Conservation (phyloP, 441 rosid species). For the Populus hybrid region DNA sequence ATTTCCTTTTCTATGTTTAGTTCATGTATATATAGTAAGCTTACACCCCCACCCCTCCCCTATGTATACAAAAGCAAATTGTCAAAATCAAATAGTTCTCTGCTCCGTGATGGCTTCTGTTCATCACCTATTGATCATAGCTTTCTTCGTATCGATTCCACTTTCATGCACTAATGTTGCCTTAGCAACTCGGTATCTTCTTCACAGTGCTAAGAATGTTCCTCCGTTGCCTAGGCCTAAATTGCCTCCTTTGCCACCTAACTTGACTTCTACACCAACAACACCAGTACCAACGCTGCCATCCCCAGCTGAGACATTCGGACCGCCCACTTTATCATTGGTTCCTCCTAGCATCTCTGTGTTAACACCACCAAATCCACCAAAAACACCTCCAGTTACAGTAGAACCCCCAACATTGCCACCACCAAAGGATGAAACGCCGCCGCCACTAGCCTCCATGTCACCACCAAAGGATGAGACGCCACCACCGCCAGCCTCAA, state of each 20-base stretch:
- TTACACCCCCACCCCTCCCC: background rate
- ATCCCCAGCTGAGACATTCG: background rate
- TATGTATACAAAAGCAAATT: background rate
- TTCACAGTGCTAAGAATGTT: background rate
- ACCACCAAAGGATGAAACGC: no score
- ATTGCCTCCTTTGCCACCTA: background rate
- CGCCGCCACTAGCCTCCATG: no score
- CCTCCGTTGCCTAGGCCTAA: background rate
- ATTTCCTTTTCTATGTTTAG: background rate
- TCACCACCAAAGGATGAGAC: no score
- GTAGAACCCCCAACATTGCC: background rate
- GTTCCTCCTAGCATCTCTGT: background rate
- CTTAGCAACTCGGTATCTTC: background rate
- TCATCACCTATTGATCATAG: background rate
- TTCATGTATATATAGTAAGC: background rate
- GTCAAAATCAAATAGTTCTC: background rate
- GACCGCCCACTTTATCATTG: background rate
- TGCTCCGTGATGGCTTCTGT: background rate
- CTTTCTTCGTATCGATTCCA: background rate
- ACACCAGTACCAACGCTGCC: background rate
- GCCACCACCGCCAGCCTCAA: no score
- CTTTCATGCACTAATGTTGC: background rate
- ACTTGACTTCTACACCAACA: background rate
- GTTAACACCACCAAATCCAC: background rate
- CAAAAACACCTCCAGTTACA: background rate